Base-by-base conservation (phyloP, 1,139 yeast species). In the Lodderomyces jiufengensis region DNA sequence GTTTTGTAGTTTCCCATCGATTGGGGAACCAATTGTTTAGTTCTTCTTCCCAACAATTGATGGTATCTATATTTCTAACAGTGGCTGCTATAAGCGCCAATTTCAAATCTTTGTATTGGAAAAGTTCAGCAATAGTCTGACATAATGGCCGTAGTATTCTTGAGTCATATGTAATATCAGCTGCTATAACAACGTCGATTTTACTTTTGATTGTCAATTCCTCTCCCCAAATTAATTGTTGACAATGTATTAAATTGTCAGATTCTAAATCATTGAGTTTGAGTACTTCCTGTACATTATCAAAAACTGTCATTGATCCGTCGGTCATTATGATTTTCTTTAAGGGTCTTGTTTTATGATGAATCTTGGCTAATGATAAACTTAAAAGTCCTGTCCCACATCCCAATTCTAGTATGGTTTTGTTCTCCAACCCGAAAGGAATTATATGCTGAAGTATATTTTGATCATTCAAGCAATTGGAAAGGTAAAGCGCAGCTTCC, bases 321-420 rank as follows among this genome's bases (percentile, higher is more conserved):
- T 90, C 97, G 0, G 96, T 86, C 18, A 85, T 62, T 2, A 70
- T 57, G 6, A 82, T 55, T 31, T 57, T 52, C 2, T 48, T 45
- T 4, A 61, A 41, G 10, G 44, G 44, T 9, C 33, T 31, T 24
- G 31, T 35, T 4, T 15, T 13, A 22, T 40, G 43, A 38, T 58
- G 59, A 33, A 59, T 45, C 33, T 60, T 60, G n/a, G 59, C 54
- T 9, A 80, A 48, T 1, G 83, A 60, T 13, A 86, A 52, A 10
- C 95, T 80, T 1, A 84, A 82, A n/a, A 90, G 59, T 0, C 97
- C 97, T 0, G 97, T 87, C 0, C 97, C 97, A 15, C 94, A 76
- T 0, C 97, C 97, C 21, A 90, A 58, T 50, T 90, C 97, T 20
- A 87, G 54, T 0, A 84, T 55, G 0, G 52, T 52, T 25, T 56